Conservation (phyloP, 495 filamentous ascomycete genomes). For the Hypoxylon fuscum region DNA sequence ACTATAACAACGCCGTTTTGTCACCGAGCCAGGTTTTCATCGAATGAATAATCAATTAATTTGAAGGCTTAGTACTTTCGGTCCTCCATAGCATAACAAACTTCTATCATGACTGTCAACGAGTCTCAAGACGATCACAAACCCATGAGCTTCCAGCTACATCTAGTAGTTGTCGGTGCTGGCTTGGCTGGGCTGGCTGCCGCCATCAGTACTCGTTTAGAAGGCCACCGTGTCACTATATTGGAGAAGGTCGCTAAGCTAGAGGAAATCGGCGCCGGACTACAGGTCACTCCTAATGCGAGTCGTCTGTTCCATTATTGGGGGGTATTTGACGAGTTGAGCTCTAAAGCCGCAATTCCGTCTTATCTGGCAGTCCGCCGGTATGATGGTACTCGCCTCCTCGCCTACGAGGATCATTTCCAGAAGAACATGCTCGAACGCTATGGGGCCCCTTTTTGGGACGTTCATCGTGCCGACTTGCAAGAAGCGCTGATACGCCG, state of each 20-base stretch:
- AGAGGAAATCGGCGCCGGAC: conserved; percentile 53
- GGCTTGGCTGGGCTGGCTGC: conserved; percentile 58
- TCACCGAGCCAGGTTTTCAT: conserved; percentile 1
- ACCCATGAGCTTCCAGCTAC: conserved; percentile 27
- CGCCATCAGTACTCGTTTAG: conserved; percentile 46
- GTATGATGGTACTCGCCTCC: conserved; percentile 62
- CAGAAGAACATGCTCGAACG: conserved; percentile 51
- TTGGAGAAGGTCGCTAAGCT: conserved; percentile 32
- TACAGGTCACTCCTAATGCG: conserved; percentile 68
- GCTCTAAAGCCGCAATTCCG: conserved; percentile 60
- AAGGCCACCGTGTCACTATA: conserved; percentile 39
- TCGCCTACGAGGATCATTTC: conserved; percentile 62
- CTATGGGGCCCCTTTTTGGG: conserved; percentile 63
- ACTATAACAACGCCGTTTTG: neutral
- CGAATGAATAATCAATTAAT: neutral
- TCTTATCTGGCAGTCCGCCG: conserved; percentile 65
- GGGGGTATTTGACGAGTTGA: conserved; percentile 57
- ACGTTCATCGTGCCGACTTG: conserved; percentile 64
- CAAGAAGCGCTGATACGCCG: conserved; percentile 55
- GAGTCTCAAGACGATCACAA: conserved; percentile 3
- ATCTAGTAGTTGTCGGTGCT: conserved; percentile 55
- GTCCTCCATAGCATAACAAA: neutral
- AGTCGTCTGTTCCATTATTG: conserved; percentile 63
- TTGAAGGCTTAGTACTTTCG: neutral
- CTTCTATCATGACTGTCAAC: conserved; percentile 6